Percentiles rank a stretch among this genome's conserved stretches.
Evolutionary conservation across 2,329 filamentous ascomycete genomes (phyloP).

Genomic region (Verticillium nubilum): DNA sequence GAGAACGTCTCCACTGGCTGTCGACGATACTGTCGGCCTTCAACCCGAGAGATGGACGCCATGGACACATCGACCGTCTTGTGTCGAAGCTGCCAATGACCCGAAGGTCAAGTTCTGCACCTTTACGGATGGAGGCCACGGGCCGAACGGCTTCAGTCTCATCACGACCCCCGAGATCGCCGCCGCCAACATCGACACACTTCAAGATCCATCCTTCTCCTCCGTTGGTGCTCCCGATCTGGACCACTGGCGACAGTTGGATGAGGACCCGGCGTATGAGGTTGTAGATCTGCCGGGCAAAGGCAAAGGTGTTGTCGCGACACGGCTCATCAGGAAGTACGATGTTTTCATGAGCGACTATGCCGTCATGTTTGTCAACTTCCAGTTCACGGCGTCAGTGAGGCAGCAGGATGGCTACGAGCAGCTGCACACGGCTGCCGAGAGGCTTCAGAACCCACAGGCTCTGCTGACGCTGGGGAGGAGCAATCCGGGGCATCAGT

Average conservation of each 20-base stretch:
- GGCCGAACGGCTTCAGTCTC: constrained; percentile 24
- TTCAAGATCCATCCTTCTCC: constrained; percentile 20
- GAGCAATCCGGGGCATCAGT: constrained; percentile 20
- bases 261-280: constrained; percentile 15
- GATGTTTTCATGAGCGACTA: constrained; percentile 24
- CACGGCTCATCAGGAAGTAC: constrained; percentile 20
- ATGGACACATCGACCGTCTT: constrained; percentile 21
- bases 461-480: constrained; percentile 19
- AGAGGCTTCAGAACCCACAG: constrained; percentile 4
- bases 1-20: background rate
- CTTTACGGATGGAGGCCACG: constrained; percentile 20
- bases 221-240: background rate
- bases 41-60: constrained; percentile 13
- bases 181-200: constrained; percentile 18
- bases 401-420: constrained; percentile 17
- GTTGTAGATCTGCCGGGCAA: constrained; percentile 20
- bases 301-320: constrained; percentile 25
- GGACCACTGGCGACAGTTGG: background rate
- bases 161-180: constrained; percentile 27
- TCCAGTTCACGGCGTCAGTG: constrained; percentile 1
- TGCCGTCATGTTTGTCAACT: constrained; percentile 16
- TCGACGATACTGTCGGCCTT: background rate
- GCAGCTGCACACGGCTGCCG: constrained; percentile 13
- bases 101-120: constrained; percentile 16
- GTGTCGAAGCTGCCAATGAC: constrained; percentile 8